Base-by-base conservation (phyloP, 1,284 basidiomycete genomes). In the Taiwanofungus camphoratus region DNA sequence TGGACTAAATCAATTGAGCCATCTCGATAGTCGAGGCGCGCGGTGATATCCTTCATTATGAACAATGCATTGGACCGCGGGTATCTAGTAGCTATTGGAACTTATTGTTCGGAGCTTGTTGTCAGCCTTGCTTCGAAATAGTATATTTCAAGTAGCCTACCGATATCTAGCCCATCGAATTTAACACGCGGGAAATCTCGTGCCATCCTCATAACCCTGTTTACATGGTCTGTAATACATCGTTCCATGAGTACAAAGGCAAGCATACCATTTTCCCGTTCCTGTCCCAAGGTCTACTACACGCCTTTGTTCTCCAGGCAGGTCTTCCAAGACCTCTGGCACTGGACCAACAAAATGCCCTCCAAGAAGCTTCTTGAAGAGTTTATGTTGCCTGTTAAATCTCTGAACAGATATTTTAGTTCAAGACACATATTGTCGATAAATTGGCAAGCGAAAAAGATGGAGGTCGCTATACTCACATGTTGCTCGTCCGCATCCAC, bases 131-230 rank as follows among this genome's bases (percentile, higher is more conserved):
- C 36, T 7, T 27, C 24, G 42, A 35, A 48, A 48, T 44, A 48
- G 49, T 39, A 38, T 44, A 38, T 45, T 49, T 16, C 22, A 32
- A 32, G 23, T 33, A 38, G 26, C 70, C 52, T 58, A 85, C 83
- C 83, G 51, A 84, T 82, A 62, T 89, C 86, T 42, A 86, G 59
- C 37, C 81, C 86, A 51, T 74, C 67, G 55, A 88, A 82, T 52
- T 66, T 64, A 43, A 76, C 79, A 54, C 75, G 67, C 20, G 75
- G 77, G 57, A 82, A 88, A 38, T 70, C 66, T 39, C 54, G 61
- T 41, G 80, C 82, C 79, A 89, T 82, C 51, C 86, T 79, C 57
- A 81, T 69, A 4, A 78, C 67, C 86, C 85, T 88, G 58, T 20
- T 20, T 23, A 23, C 19, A 27, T 36, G 20, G 36, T 24, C n/a